These are phyloP conservation scores for Colletotrichum scovillei DNA, from an alignment of 2,329 filamentous ascomycete genomes.

Conservation along the genomic window DNA sequence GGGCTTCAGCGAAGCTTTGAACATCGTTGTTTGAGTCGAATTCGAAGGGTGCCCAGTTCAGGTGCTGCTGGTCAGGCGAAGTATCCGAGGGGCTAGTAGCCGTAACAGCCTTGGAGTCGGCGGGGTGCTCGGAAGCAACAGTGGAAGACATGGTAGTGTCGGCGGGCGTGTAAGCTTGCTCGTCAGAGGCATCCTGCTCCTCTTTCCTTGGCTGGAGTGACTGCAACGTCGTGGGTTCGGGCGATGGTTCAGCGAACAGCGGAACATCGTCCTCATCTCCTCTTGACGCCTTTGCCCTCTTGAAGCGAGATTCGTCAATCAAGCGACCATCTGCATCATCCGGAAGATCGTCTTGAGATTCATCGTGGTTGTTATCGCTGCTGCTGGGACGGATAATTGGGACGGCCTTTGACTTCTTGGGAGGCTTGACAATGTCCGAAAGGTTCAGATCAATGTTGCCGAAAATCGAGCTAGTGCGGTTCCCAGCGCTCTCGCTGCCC, in stretches of 20 bases:
- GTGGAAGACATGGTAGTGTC: slow-evolving; percentile 68
- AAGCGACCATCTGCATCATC: slow-evolving; percentile 71
- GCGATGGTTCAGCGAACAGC: slow-evolving; percentile 72
- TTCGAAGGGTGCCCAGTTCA: slow-evolving; percentile 71
- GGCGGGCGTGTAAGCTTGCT: slow-evolving; percentile 56
- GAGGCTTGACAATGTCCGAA: slow-evolving; percentile 72
- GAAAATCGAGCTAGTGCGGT: slow-evolving; percentile 69
- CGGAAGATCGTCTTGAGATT: slow-evolving; percentile 41
- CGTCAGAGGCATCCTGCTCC: slow-evolving; percentile 39
- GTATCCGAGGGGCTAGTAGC: slow-evolving; percentile 63
- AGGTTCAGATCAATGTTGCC: slow-evolving; percentile 73
- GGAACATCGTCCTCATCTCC: slow-evolving; percentile 79
- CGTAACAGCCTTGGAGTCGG: slow-evolving; percentile 62
- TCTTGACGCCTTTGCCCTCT: slow-evolving; percentile 75
- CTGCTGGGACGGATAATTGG: slow-evolving; percentile 79
- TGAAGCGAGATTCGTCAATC: slow-evolving; percentile 75
- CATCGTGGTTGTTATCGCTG: slow-evolving; percentile 45
- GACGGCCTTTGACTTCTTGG: slow-evolving; percentile 83
- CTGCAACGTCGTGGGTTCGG: slow-evolving; percentile 40
- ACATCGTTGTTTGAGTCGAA: slow-evolving; percentile 63
- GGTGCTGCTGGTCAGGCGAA: slow-evolving; percentile 60
- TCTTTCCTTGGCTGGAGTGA: slow-evolving; percentile 26
- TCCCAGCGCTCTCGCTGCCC: slow-evolving; percentile 55
- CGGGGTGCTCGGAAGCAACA: slow-evolving; percentile 59
- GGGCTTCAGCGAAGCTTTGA: slow-evolving; percentile 63